Conservation (phyloP, 768 basidiomycete genomes). For the Tephrocybe rancida region DNA sequence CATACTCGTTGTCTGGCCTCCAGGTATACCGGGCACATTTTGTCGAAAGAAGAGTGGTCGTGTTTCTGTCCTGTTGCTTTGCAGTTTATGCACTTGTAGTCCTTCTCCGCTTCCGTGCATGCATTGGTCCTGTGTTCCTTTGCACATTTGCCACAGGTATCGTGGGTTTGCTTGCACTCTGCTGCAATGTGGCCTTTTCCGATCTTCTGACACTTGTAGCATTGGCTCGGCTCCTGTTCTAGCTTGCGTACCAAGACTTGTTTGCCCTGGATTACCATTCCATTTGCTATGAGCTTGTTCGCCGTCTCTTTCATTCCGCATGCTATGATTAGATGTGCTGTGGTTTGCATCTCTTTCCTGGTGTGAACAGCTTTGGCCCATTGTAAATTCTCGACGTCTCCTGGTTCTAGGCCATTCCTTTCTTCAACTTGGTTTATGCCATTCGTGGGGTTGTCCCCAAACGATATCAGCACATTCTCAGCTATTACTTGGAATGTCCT, state of each 20-base stretch:
- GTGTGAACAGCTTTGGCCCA: constrained; percentile 1
- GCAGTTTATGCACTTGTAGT: constrained; percentile 24
- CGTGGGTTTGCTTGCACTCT: constrained; percentile 11
- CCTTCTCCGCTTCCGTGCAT: constrained; percentile 14
- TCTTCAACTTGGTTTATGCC: not conserved
- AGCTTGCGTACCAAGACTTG: constrained; percentile 11
- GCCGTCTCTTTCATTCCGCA: constrained; percentile 4
- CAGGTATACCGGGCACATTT: constrained; percentile 21
- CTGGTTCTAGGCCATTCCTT: not conserved
- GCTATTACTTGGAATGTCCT: not conserved
- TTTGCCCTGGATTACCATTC: constrained; percentile 18
- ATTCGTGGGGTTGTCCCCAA: not conserved
- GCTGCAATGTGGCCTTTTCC: constrained; percentile 15
- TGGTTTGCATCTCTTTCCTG: not conserved
- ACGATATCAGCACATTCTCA: not conserved
- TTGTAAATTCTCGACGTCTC: not conserved
- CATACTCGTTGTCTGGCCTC: constrained; percentile 4
- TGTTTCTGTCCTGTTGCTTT: constrained; percentile 5
- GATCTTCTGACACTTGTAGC: constrained; percentile 13
- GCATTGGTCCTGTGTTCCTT: constrained; percentile 17
- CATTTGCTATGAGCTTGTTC: constrained; percentile 13
- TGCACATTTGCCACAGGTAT: constrained; percentile 16
- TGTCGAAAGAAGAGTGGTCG: constrained; percentile 24
- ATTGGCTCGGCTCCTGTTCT: constrained; percentile 11
- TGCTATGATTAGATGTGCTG: not conserved